Evolutionary conservation across 1,284 basidiomycete species (phyloP), one percentile per base, ranked within the genome.

Genomic region (Sporisorium reilianum): DNA sequence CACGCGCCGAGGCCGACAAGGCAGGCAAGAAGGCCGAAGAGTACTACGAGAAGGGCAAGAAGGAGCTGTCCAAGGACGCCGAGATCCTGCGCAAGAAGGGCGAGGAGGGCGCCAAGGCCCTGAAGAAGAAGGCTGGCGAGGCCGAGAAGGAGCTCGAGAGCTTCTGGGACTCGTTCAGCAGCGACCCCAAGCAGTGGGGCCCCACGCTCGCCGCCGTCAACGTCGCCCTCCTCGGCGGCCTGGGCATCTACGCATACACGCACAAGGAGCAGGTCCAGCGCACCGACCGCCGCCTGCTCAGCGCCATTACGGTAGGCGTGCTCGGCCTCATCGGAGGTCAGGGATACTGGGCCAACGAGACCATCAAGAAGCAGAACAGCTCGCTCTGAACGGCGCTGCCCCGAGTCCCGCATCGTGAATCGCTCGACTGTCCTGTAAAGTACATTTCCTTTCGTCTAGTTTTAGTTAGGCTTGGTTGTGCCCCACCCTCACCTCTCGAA

Each of bases 221-320:
- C 67, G 75, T 75, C 20, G 80, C 76, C 9, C 42, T 83, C 6
- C 72, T 84, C 22, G 82, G 79, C 44, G 80, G 81, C 28, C 54
- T 82, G 38, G 82, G 83, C 30, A 54, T 80, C 62, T 81, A 76
- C 57, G 83, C 78, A 14, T 84, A 83, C 81, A 74, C 69, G 38
- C 73, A 81, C 73, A 69, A 74, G 70, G 75, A 79, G 46, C 51
- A 82, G 55, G 71, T 76, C 32, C 58, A 76, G 54, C 55, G 67
- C 16, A 79, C 73, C 65, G 83, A 84, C 68, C 61, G 72, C 23
- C 57, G 75, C 23, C 52, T 83, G n/a, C 28, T 84, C 30, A 74
- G 64, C 42, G 80, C 81, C 30, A 64, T 68, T 46, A 64, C 68
- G 11, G 80, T 82, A 34, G 83, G 81, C 26, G 46, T 82, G 22